Evolutionary conservation across 306 rosid genomes (phyloP), one percentile per base, ranked within the genome.

Genomic region (Calophaca sinica): DNA sequence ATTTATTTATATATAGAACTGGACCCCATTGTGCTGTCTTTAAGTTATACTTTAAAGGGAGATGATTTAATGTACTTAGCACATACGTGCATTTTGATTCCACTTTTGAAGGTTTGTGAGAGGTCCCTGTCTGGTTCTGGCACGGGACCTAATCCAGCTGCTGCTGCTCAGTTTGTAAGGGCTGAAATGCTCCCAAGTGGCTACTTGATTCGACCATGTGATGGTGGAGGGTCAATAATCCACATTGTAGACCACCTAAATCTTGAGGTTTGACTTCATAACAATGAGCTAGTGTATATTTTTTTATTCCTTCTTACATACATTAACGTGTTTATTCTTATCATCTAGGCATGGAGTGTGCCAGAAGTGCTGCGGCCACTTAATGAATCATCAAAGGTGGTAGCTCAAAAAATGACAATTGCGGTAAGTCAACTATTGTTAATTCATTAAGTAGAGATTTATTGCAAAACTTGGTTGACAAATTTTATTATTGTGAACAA

Each of bases 361-460:
- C 99, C 99, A 35, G 99, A 94, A 83, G 97, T 94, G 80, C 80
- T 92, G 64, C 91, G 99, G 42, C 97, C 99, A 2, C 97, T 94
- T 68, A 90, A 94, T 76, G 97, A 92, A 86, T 92, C 99, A 4
- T 89, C 99, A 14, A 94, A 90, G 86, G 89, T 89, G 33, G 88
- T 94, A 14, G 97, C 97, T 32, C 99, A 94, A 77, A 94, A 88
- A 81, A 84, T 85, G 89, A 92, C 99, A 15, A 94, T 92, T 82
- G 99, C 97, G 0, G 99, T 94, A 75, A 76, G 97, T 82, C 69
- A 11, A 39, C 8, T 44, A 9, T 68, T 48, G 46, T 65, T 35
- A 38, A 44, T 50, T 45, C 7, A 3, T 48, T 2, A 52, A n/a
- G 32, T 50, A 26, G 20, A 42, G n/a, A 2, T 38, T 9, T 76